These are phyloP conservation scores for Fusarium oligoseptatum DNA, from an alignment of 2,329 filamentous ascomycete genomes.

Conservation along the genomic window DNA sequence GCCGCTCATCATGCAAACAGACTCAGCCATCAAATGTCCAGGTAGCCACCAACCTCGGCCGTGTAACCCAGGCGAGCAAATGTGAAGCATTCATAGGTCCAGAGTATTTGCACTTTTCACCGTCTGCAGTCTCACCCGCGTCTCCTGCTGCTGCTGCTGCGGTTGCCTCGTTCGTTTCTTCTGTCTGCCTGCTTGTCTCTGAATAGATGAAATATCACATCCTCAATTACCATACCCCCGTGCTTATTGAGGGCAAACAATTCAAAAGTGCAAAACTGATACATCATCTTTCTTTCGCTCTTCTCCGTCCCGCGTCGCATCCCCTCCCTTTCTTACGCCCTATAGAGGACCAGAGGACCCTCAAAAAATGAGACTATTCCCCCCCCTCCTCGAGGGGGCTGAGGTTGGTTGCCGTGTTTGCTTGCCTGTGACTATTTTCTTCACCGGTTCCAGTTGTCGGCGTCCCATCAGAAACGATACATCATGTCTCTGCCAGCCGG, in stretches of 20 bases:
- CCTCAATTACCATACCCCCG: background rate
- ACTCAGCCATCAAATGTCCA: background rate
- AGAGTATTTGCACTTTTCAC: background rate
- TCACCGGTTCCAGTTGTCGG: conserved; percentile 22
- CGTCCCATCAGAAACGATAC: conserved; percentile 25
- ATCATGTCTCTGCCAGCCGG: conserved; percentile 26
- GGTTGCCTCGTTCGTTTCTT: background rate
- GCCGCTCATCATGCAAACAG: background rate
- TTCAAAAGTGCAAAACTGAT: conserved; percentile 28
- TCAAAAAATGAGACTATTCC: background rate
- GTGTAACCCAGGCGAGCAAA: background rate
- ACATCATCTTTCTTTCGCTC: conserved; percentile 32
- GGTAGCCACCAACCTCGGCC: background rate
- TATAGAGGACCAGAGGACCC: background rate
- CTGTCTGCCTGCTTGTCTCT: background rate
- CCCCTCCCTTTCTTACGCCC: conserved; percentile 13
- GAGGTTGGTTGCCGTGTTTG: background rate
- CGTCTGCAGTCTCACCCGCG: background rate
- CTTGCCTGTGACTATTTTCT: background rate
- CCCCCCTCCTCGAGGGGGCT: background rate
- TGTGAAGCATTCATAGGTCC: background rate
- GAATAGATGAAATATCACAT: background rate
- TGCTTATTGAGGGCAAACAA: background rate
- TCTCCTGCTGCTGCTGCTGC: background rate
- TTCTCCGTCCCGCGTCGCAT: conserved; percentile 20